A percentile compares a stretch with the other conserved stretches of the same genome.
phyloP scores from a whole-genome alignment of 768 basidiomycete genomes.

The Harrya chromipes region DNA sequence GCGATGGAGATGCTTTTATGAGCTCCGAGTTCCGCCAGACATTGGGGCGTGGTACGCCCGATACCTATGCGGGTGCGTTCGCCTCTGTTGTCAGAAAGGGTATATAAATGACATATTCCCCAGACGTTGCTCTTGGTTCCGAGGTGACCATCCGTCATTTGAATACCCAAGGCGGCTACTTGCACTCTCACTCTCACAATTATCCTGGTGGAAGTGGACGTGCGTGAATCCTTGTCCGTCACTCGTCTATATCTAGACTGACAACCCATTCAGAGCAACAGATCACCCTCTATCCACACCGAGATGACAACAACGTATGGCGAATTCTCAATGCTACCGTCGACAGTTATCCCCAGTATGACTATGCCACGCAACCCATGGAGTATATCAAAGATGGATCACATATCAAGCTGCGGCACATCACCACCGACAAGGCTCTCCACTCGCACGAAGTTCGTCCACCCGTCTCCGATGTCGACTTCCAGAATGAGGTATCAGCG shows the following conservation, averaged over 20 bases:
- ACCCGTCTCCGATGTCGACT: conserved; percentile 95
- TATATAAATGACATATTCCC: neutral
- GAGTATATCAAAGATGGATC: conserved; percentile 60
- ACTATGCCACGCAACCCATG: conserved; percentile 54
- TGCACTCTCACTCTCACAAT: conserved; percentile 89
- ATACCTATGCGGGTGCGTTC: conserved; percentile 83
- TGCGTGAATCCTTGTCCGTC: conserved; percentile 36
- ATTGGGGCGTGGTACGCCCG: conserved; percentile 80
- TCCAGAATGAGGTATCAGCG: conserved; percentile 96
- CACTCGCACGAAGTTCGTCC: conserved; percentile 96
- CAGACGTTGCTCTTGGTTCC: conserved; percentile 87
- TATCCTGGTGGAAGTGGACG: conserved; percentile 92
- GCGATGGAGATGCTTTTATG: conserved; percentile 99
- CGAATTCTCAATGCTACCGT: conserved; percentile 73
- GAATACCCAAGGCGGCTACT: conserved; percentile 98
- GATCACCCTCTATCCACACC: conserved; percentile 97
- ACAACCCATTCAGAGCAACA: conserved; percentile 75
- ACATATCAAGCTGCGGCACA: conserved; percentile 80
- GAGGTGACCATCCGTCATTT: conserved; percentile 81
- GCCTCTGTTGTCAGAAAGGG: neutral
- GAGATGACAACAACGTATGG: conserved; percentile 97
- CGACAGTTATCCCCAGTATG: conserved; percentile 38
- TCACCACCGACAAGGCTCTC: conserved; percentile 76
- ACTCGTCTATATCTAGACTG: neutral
- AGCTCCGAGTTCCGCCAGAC: conserved; percentile 99